These are phyloP conservation scores for Salix caprea DNA, from an alignment of 345 rosid species.

Conservation along the genomic window DNA sequence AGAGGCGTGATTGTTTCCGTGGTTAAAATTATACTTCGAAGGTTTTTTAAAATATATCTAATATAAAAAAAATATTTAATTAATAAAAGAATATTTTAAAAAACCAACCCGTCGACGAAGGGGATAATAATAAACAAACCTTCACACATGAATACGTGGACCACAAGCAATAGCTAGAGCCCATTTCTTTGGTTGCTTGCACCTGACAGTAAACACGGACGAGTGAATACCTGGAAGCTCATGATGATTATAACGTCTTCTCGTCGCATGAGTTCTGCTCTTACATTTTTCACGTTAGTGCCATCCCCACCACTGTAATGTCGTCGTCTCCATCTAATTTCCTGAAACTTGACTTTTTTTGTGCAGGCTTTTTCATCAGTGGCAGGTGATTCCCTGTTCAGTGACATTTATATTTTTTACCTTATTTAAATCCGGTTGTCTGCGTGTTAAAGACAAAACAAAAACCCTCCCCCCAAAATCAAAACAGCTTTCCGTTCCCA, in stretches of 20 bases:
- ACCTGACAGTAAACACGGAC: neutral
- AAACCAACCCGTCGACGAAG: too few species aligned
- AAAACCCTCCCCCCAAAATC: neutral
- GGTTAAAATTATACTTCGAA: too few species aligned
- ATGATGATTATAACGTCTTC: too few species aligned
- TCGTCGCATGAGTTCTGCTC: neutral
- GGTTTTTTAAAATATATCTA: too few species aligned
- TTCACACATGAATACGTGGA: too few species aligned
- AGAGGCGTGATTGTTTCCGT: too few species aligned
- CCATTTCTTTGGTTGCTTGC: neutral
- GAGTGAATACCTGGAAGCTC: too few species aligned
- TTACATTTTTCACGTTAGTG: neutral
- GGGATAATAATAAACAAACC: too few species aligned
- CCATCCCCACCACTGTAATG: neutral
- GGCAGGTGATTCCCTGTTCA: neutral
- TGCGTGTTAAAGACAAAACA: conserved; percentile 5
- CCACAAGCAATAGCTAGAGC: too few species aligned
- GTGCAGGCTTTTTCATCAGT: neutral
- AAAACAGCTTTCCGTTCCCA: neutral
- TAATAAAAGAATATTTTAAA: too few species aligned
- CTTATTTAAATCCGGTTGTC: neutral
- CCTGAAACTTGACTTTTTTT: neutral
- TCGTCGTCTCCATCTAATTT: neutral
- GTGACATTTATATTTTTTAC: neutral
- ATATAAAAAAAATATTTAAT: too few species aligned